These are phyloP conservation scores for Selenicereus undatus DNA, from an alignment of 148 eudicot genomes.

Conservation along the genomic window DNA sequence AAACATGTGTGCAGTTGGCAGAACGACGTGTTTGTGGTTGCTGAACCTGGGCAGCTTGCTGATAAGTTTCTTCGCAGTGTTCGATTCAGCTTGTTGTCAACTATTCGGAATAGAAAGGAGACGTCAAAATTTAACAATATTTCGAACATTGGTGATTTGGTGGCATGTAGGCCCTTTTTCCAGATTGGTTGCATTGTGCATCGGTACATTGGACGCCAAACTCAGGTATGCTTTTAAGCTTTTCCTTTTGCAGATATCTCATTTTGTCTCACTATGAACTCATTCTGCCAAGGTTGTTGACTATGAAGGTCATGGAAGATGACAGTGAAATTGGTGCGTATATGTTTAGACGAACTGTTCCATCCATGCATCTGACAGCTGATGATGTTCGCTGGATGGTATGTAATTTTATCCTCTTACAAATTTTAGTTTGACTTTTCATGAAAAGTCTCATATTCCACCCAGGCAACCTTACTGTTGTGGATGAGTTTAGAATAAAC, in stretches of 20 bases:
- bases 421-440: neutral
- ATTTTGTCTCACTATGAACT: neutral
- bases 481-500: neutral
- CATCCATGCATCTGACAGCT: constrained; percentile 80
- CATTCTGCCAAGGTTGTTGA: neutral
- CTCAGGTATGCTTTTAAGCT: constrained; percentile 55
- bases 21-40: constrained; percentile 99
- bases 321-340: constrained; percentile 95
- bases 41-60: constrained; percentile 98
- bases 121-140: constrained; percentile 59
- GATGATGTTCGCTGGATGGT: constrained; percentile 96
- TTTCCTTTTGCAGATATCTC: neutral
- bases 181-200: constrained; percentile 94
- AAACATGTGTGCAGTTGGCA: constrained; percentile 71
- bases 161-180: constrained; percentile 80
- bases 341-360: constrained; percentile 97
- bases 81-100: constrained; percentile 73
- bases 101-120: constrained; percentile 70
- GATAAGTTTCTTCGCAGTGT: constrained; percentile 93
- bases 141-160: constrained; percentile 76
- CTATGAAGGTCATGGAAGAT: constrained; percentile 96
- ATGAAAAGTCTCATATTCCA: neutral
- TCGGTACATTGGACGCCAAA: constrained; percentile 92
- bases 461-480: neutral
- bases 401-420: constrained; percentile 21